Evolutionary conservation across 2,329 filamentous ascomycete species (phyloP), one percentile per base, ranked within the genome.

Genomic region (Aspergillus amoenus): DNA sequence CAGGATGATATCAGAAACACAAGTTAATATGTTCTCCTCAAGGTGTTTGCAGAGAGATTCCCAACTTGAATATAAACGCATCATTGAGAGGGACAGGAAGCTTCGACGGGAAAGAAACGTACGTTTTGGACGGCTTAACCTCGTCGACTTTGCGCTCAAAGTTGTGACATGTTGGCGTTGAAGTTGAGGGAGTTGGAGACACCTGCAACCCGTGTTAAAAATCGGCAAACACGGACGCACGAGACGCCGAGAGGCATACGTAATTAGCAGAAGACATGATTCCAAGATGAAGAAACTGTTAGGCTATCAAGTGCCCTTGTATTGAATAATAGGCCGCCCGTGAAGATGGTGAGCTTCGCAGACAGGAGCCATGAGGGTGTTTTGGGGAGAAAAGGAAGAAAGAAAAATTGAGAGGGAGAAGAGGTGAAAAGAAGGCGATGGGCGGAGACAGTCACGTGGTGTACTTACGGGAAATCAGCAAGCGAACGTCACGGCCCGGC

Each of bases 31-130:
- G 76, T 87, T 91, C 87, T 99, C 94, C 88, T 90, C 94, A 99
- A 84, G 78, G 32, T 79, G 81, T 78, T 84, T 90, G 97, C 91
- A 89, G 94, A 99, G 95, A 99, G 94, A 99, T 99, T 99, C 94
- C 94, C 94, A 99, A 86, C 84, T 96, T 95, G 88, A 90, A 88
- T 83, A 73, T 58, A 66, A 84, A 83, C 81, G 72, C 84, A 90
- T 95, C 93, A 96, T 96, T 68, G 79, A 70, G 68, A 69, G n/a
- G 37, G 37, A n/a, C 41, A 11, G 52, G 41, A 47, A 43, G 52
- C 55, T 30, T 50, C 52, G 51, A 18, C 34, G 27, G 58, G 48
- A 21, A 55, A 21, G 34, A 56, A 48, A 83, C 88, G 78, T 87
- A 96, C 94, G 87, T 91, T 78, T 97, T 99, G 34, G 90, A 89